phyloP scores from a whole-genome alignment of 2,329 filamentous ascomycete genomes.

The Eutypella sp. region DNA sequence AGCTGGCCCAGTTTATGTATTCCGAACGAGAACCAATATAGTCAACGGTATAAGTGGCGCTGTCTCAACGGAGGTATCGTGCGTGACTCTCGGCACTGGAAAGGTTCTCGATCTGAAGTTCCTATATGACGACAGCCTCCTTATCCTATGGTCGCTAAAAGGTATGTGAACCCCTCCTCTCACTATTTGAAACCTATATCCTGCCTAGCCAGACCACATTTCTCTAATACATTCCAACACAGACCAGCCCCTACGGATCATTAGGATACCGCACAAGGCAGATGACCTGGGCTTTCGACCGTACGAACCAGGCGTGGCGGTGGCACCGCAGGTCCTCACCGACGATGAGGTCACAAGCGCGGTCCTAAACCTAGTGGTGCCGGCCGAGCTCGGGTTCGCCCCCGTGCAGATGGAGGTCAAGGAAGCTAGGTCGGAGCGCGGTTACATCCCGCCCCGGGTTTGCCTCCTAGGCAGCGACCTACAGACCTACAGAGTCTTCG shows the following conservation, averaged over 20 bases:
- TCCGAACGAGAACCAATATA: conserved; percentile 47
- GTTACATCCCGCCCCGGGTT: conserved; percentile 44
- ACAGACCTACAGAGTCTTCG: conserved; percentile 43
- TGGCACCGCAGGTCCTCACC: conserved; percentile 20
- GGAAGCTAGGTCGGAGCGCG: conserved; percentile 36
- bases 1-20: conserved; percentile 47
- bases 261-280: conserved; percentile 32
- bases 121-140: conserved; percentile 54
- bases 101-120: conserved; percentile 63
- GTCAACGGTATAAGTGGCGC: conserved; percentile 55
- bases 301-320: conserved; percentile 21
- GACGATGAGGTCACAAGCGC: conserved; percentile 25
- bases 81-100: conserved; percentile 36
- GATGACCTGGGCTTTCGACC: conserved; percentile 31
- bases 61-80: conserved; percentile 32
- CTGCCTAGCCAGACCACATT: not conserved
- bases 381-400: conserved; percentile 26
- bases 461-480: conserved; percentile 46
- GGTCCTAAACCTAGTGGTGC: conserved; percentile 23
- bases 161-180: conserved; percentile 23
- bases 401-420: conserved; percentile 50
- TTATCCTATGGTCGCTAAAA: conserved; percentile 49
- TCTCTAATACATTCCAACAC: not conserved
- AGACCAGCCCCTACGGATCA: conserved; percentile 24
- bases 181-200: too few species aligned